Base-by-base conservation (phyloP, 202 grass and related monocot species). In the Panicum virgatum region DNA sequence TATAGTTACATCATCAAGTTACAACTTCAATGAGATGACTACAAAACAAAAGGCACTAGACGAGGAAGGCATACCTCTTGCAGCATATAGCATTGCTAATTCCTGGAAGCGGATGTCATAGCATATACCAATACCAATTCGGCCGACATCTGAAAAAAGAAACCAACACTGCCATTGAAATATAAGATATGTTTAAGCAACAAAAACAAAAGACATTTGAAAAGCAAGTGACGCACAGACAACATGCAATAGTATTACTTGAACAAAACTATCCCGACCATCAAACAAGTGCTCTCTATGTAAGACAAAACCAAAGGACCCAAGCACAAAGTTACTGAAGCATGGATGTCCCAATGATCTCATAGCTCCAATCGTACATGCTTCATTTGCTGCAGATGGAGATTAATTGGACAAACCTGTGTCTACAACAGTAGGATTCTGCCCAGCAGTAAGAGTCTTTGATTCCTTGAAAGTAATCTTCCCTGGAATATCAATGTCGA, bases 381-480 rank as follows among this genome's bases (percentile, higher is more conserved):
- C 27, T 56, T 59, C 26, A 34, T 52, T 63, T 27, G 18, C 42
- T 65, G 10, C 46, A 83, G 19, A 80, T 25, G 67, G 51, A 68
- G 47, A 67, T 68, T 42, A 78, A 48, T 40, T 77, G 64, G 26
- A 48, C 59, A 79, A 90, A 98, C 96, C 96, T 92, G 96, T 99
- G 38, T 96, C 97, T 57, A 99, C 89, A 82, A 99, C 61, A 53
- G 97, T 99, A 83, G 94, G 93, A 64, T 64, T 79, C 85, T 92
- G 87, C 62, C 97, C 97, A 72, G 89, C 93, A 61, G 91, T 99
- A 73, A 99, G 87, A 52, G 89, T 96, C 79, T 94, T 99, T 27
- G 97, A 99, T 85, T 99, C 97, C 64, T 92, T 88, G 81, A 99
- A 99, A 11, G 93, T 96, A 73, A 99, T 99, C 83, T 99, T 94